Evolutionary conservation across 2,329 filamentous ascomycete genomes (phyloP).

Genomic region (Fusarium sp.): DNA sequence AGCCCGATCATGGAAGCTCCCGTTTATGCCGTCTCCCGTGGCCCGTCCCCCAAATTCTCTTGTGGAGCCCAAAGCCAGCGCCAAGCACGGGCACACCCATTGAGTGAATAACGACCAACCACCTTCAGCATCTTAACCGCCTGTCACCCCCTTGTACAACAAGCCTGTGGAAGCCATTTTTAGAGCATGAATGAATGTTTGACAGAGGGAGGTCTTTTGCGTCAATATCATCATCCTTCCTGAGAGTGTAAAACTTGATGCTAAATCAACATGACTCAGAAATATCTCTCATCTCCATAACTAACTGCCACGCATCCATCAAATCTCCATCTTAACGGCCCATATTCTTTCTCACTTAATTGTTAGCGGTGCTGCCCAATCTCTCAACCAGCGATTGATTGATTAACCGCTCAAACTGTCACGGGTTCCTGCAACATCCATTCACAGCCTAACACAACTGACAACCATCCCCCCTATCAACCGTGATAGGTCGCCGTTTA

Average conservation of each 20-base stretch:
- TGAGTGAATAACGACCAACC: slow-evolving; percentile 31
- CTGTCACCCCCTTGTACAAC: slow-evolving; percentile 10
- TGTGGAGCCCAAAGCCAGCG: slow-evolving; percentile 24
- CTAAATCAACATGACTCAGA: slow-evolving; percentile 25
- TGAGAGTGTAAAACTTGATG: neutral
- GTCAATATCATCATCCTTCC: neutral
- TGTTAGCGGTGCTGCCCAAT: slow-evolving; percentile 41
- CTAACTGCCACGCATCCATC: slow-evolving; percentile 29
- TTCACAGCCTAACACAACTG: slow-evolving; percentile 36
- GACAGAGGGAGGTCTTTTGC: neutral
- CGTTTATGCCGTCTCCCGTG: slow-evolving; percentile 17
- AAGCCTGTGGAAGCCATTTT: slow-evolving; percentile 16
- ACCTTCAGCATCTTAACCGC: slow-evolving; percentile 36
- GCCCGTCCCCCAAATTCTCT: slow-evolving; percentile 14
- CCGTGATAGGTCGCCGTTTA: slow-evolving; percentile 26
- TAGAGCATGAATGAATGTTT: slow-evolving; percentile 7
- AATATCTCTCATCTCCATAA: slow-evolving; percentile 7
- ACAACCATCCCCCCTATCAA: slow-evolving; percentile 6
- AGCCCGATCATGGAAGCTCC: slow-evolving; percentile 31
- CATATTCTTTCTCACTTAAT: slow-evolving; percentile 21
- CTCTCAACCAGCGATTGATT: slow-evolving; percentile 19
- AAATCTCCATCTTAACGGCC: slow-evolving; percentile 22
- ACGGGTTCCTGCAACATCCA: slow-evolving; percentile 27
- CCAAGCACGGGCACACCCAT: slow-evolving; percentile 11
- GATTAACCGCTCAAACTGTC: slow-evolving; percentile 35